Evolutionary conservation across 495 filamentous ascomycete genomes (phyloP).

Genomic region (Xylona heveae): DNA sequence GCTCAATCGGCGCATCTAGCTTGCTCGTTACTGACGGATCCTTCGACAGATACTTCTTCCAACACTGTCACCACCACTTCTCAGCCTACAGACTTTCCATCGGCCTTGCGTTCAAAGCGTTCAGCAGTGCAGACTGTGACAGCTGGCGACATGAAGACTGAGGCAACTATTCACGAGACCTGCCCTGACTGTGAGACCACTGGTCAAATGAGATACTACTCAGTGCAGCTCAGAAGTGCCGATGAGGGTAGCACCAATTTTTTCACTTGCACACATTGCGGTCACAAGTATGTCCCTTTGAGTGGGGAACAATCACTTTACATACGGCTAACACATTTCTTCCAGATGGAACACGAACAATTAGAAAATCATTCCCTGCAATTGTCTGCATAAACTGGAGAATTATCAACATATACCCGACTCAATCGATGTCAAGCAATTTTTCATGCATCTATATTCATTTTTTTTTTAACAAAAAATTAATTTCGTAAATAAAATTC

Average conservation of each 20-base stretch:
- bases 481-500: too few relatives aligned
- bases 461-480: too few relatives aligned
- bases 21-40: constrained; percentile 5
- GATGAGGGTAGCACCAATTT: constrained; percentile 91
- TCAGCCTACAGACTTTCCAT: constrained; percentile 74
- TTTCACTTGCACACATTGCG: constrained; percentile 60
- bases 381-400: too few relatives aligned
- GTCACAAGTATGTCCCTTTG: constrained; percentile 48
- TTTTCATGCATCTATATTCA: too few relatives aligned
- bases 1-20: not conserved
- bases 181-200: constrained; percentile 65
- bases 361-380: constrained; percentile 1
- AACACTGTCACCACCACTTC: constrained; percentile 63
- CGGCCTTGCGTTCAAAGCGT: constrained; percentile 58
- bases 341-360: constrained; percentile 6
- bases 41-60: constrained; percentile 46
- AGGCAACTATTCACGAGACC: constrained; percentile 43
- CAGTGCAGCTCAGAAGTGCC: constrained; percentile 72
- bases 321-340: too few relatives aligned
- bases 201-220: constrained; percentile 70
- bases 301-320: too few relatives aligned
- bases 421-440: too few relatives aligned
- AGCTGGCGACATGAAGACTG: constrained; percentile 55
- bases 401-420: too few relatives aligned
- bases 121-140: constrained; percentile 72